Conservation (phyloP, 2,329 filamentous ascomycete species). For the Aspergillus luchuensis region DNA sequence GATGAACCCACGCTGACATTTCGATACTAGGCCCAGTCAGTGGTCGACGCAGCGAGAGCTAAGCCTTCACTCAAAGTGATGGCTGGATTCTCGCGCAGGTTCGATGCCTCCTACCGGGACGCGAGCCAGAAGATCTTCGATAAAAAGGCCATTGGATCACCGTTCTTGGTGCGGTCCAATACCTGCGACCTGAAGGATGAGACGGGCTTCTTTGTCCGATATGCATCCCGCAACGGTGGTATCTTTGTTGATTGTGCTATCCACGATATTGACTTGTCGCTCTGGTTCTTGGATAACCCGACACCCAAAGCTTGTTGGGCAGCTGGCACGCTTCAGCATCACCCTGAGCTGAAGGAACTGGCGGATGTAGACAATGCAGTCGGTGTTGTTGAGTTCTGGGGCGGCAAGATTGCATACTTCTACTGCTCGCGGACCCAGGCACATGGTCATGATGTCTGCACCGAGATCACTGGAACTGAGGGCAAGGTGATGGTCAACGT, state of each 20-base stretch:
- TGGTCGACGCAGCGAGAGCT: constrained; percentile 54
- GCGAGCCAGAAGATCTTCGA: constrained; percentile 52
- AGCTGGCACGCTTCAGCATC: constrained; percentile 31
- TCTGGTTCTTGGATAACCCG: constrained; percentile 30
- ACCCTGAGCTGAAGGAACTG: constrained; percentile 33
- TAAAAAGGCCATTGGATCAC: constrained; percentile 56
- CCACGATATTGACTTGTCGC: constrained; percentile 63
- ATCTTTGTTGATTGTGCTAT: constrained; percentile 68
- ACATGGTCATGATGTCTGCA: constrained; percentile 39
- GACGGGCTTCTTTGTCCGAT: constrained; percentile 64
- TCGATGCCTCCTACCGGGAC: constrained; percentile 62
- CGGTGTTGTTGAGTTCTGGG: constrained; percentile 41
- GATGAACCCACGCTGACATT: too few relatives aligned
- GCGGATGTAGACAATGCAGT: constrained; percentile 41
- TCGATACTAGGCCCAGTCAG: constrained; percentile 52
- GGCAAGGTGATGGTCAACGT: constrained; percentile 24
- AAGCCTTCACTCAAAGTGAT: constrained; percentile 60
- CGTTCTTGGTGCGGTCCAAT: constrained; percentile 60
- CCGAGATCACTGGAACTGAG: constrained; percentile 34
- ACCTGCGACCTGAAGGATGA: constrained; percentile 65
- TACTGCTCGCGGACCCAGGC: constrained; percentile 40
- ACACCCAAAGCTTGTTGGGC: constrained; percentile 36
- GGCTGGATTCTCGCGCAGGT: constrained; percentile 62
- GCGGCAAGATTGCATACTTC: constrained; percentile 38
- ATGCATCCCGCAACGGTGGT: constrained; percentile 61